Base-by-base conservation (phyloP, 768 basidiomycete species). In the Auriscalpium microsporum region DNA sequence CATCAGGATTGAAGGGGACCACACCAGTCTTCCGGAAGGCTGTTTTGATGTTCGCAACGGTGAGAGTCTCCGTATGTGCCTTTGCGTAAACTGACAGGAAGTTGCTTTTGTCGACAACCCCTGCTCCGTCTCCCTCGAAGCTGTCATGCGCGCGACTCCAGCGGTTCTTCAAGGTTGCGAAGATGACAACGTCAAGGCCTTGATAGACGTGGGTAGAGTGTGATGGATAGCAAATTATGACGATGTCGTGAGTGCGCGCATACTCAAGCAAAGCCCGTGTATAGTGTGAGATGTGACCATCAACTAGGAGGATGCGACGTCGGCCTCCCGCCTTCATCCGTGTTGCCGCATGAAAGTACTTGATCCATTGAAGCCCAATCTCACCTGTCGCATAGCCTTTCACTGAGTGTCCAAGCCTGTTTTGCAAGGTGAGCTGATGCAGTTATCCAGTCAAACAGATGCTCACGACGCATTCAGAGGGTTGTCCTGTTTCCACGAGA, bases 201-300 rank as follows among this genome's bases (percentile, higher is more conserved):
- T 78, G 75, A 5, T 74, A 62, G 0, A 66, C 55, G 56, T 80
- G 78, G 0, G 73, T 78, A 4, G 62, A 54, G 57, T 80, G 76
- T 17, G 76, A 60, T 14, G 73, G 77, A 63, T 78, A 79, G 56
- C 72, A 75, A 0, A 78, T 57, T 5, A 79, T 60, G 19, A 67
- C 55, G 17, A 79, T 78, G 1, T 68, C 63, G 56, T 76, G 52
- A 0, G 61, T 48, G 2, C 60, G 51, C 0, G 73, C 72, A 63
- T 73, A 73, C 10, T 67, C 53, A 14, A 80, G 70, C 54, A 78
- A 74, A 7, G 53, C 64, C 4, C 53, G 48, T 4, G 68, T 71
- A 54, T 69, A 73, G 54, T 79, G 77, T 0, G 73, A 78, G 50
- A 65, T 70, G 53, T 80, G 78, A 0, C 78, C 73, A 66, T 80